Conservation (phyloP, 495 filamentous ascomycete species). For the Penicillium odoratum region DNA sequence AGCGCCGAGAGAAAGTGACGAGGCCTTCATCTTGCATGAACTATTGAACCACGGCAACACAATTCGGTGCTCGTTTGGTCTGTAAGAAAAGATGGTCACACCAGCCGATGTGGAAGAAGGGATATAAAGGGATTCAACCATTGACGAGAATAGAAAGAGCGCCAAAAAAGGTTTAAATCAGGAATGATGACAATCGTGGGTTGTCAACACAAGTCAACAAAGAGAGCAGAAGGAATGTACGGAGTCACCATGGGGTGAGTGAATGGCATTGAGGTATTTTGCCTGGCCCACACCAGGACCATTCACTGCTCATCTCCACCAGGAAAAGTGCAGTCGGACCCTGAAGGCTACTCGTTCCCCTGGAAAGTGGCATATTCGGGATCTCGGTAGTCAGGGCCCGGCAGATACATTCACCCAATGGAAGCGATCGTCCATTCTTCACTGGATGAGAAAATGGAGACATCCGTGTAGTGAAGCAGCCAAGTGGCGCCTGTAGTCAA, state of each 20-base stretch:
- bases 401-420: neutral
- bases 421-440: slow-evolving; percentile 20
- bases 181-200: slow-evolving; percentile 25
- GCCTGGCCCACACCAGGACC: neutral
- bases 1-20: slow-evolving; percentile 26
- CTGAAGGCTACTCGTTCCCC: neutral
- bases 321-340: neutral
- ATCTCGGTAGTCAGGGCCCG: slow-evolving; percentile 1
- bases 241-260: slow-evolving; percentile 1
- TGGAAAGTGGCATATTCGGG: slow-evolving; percentile 2
- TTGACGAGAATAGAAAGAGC: slow-evolving; percentile 7
- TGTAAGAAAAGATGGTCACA: slow-evolving; percentile 4
- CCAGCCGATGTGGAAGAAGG: slow-evolving; percentile 4
- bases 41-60: slow-evolving; percentile 5
- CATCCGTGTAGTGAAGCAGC: slow-evolving; percentile 9
- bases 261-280: slow-evolving; percentile 16
- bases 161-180: slow-evolving; percentile 2
- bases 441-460: slow-evolving; percentile 7
- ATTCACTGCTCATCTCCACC: neutral
- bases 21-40: slow-evolving; percentile 21
- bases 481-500: slow-evolving; percentile 14
- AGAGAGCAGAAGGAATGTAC: slow-evolving; percentile 24
- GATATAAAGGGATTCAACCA: slow-evolving; percentile 7
- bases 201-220: slow-evolving; percentile 24
- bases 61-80: neutral